Evolutionary conservation across 2,329 filamentous ascomycete genomes (phyloP).

Genomic region (Fusarium globosum): DNA sequence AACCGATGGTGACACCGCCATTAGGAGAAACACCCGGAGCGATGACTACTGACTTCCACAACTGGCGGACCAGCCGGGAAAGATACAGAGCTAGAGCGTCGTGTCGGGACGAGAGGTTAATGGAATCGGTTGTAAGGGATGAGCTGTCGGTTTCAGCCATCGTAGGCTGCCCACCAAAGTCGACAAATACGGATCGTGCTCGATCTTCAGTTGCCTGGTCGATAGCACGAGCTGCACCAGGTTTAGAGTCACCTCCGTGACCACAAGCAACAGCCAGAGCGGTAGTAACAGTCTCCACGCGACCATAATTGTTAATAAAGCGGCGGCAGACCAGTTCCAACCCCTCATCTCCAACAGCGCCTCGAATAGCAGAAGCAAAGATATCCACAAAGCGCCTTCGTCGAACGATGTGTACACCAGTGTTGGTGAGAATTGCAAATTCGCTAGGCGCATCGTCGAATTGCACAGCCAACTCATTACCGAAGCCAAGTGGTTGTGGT

Average conservation of each 20-base stretch:
- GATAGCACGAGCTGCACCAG: slow-evolving; percentile 79
- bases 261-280: slow-evolving; percentile 95
- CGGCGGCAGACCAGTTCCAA: slow-evolving; percentile 84
- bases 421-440: slow-evolving; percentile 91
- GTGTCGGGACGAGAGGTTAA: slow-evolving; percentile 88
- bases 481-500: slow-evolving; percentile 79
- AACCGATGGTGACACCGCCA: slow-evolving; percentile 71
- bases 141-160: slow-evolving; percentile 82
- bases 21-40: slow-evolving; percentile 61
- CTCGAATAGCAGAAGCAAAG: slow-evolving; percentile 84
- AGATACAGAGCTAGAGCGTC: slow-evolving; percentile 90
- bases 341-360: slow-evolving; percentile 79
- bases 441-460: slow-evolving; percentile 87
- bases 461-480: slow-evolving; percentile 96
- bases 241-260: slow-evolving; percentile 80
- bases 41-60: slow-evolving; percentile 87
- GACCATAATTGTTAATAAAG: slow-evolving; percentile 87
- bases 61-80: slow-evolving; percentile 83
- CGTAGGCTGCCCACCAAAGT: slow-evolving; percentile 88
- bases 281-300: slow-evolving; percentile 88
- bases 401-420: slow-evolving; percentile 86
- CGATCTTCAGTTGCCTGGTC: slow-evolving; percentile 89
- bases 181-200: slow-evolving; percentile 88
- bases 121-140: slow-evolving; percentile 79
- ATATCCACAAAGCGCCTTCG: slow-evolving; percentile 89